Evolutionary conservation across 441 rosid species (phyloP).

Genomic region (Manihot esculenta): DNA sequence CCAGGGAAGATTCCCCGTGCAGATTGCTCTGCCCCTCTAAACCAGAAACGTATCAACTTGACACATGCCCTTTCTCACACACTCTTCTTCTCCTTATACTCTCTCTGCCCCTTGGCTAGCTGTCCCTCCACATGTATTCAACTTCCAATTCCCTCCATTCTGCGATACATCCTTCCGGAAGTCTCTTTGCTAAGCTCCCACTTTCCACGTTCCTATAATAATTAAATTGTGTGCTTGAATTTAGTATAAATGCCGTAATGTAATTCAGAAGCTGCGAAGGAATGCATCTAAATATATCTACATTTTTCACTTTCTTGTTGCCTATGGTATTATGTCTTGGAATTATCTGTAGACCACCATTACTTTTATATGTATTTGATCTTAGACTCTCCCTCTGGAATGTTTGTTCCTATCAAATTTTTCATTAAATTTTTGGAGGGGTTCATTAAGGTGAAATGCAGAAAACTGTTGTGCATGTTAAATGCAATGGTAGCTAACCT

Average conservation of each 20-base stretch:
- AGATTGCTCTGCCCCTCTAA: no score
- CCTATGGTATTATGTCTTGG: not conserved
- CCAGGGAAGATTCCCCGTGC: no score
- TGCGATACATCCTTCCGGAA: no score
- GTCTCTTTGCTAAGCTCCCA: no score
- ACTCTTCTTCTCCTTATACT: no score
- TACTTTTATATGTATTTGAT: not conserved
- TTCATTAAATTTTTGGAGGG: not conserved
- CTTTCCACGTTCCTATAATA: not conserved
- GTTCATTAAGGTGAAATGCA: not conserved
- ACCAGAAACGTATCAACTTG: no score
- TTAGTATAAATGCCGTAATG: not conserved
- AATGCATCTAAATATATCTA: no score
- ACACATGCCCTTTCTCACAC: no score
- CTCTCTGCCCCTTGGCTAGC: no score
- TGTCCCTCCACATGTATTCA: no score
- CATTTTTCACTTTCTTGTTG: conserved; percentile 1
- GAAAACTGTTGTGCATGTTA: not conserved
- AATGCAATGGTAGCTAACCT: not conserved
- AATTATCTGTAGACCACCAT: not conserved
- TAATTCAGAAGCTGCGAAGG: not conserved
- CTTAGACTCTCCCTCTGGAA: not conserved
- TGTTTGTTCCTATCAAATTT: not conserved
- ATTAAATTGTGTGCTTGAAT: not conserved
- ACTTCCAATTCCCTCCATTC: no score